phyloP scores from a whole-genome alignment of 2,329 filamentous ascomycete genomes.

The Capronia coronata region DNA sequence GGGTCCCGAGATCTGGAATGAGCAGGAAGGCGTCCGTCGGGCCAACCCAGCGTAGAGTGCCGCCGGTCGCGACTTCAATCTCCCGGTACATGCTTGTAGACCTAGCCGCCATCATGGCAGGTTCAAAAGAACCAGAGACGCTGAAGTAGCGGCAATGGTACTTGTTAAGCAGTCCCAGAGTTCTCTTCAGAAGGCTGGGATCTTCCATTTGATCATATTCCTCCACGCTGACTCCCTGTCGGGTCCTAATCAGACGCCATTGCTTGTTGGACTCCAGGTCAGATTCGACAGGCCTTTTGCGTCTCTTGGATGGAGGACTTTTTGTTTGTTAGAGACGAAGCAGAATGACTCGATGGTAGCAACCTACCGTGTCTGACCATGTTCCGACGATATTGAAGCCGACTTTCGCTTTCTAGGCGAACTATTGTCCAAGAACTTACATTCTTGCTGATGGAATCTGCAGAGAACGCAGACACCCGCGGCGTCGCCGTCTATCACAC shows the following conservation, averaged over 20 bases:
- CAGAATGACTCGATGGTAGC: neutral
- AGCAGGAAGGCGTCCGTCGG: neutral
- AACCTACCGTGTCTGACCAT: neutral
- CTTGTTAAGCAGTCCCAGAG: neutral
- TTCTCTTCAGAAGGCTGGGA: neutral
- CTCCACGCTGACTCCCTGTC: neutral
- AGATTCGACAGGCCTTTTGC: neutral
- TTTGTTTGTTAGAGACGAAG: neutral
- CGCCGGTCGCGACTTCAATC: neutral
- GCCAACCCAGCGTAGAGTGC: neutral
- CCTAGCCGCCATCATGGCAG: neutral
- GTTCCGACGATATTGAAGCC: too few species aligned
- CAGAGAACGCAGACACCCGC: conserved; percentile 2
- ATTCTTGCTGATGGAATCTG: conserved; percentile 2
- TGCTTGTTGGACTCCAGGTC: neutral
- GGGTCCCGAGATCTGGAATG: neutral
- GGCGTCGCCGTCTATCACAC: neutral
- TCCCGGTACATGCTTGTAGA: neutral
- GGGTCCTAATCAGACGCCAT: conserved; percentile 1
- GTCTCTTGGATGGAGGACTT: neutral
- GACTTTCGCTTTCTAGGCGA: too few species aligned
- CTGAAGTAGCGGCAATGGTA: neutral
- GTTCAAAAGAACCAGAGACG: neutral
- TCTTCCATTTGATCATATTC: conserved; percentile 1
- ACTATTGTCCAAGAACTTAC: neutral